Conservation (phyloP, 768 basidiomycete genomes). For the Royoungia palumana region DNA sequence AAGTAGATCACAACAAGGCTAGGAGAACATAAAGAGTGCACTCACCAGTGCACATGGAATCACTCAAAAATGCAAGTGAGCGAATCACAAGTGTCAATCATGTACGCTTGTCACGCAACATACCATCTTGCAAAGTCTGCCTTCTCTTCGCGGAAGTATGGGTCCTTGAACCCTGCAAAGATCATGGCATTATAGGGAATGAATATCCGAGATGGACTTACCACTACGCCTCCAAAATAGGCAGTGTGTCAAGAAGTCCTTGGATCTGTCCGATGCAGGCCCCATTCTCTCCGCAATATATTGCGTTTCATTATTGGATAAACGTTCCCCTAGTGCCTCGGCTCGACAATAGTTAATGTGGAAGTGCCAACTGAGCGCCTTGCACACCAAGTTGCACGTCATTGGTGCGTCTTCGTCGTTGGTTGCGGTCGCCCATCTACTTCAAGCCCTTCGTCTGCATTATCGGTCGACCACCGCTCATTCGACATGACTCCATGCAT, state of each 20-base stretch:
- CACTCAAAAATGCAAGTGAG: constrained; percentile 31
- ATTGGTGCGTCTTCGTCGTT: constrained; percentile 58
- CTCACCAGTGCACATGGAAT: constrained; percentile 50
- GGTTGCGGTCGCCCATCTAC: constrained; percentile 47
- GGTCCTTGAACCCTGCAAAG: constrained; percentile 56
- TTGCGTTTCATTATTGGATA: constrained; percentile 38
- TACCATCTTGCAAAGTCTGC: constrained; percentile 52
- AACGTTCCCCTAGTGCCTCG: constrained; percentile 33
- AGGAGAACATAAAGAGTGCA: background rate
- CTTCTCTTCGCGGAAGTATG: constrained; percentile 56
- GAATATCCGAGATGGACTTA: constrained; percentile 14
- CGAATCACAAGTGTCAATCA: background rate
- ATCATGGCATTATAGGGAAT: background rate
- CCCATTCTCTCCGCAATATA: constrained; percentile 40
- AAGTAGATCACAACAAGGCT: background rate
- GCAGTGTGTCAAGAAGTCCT: constrained; percentile 55
- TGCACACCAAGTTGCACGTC: constrained; percentile 57
- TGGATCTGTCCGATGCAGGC: constrained; percentile 44
- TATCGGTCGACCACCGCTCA: constrained; percentile 53
- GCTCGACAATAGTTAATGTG: constrained; percentile 57
- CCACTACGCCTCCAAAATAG: constrained; percentile 47
- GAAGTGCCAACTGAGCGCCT: constrained; percentile 48
- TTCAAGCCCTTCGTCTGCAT: constrained; percentile 48
- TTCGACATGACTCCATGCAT: constrained; percentile 59
- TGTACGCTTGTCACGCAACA: constrained; percentile 7